phyloP scores from a whole-genome alignment of 768 basidiomycete genomes.

The Lactifluus hygrophoroides region DNA sequence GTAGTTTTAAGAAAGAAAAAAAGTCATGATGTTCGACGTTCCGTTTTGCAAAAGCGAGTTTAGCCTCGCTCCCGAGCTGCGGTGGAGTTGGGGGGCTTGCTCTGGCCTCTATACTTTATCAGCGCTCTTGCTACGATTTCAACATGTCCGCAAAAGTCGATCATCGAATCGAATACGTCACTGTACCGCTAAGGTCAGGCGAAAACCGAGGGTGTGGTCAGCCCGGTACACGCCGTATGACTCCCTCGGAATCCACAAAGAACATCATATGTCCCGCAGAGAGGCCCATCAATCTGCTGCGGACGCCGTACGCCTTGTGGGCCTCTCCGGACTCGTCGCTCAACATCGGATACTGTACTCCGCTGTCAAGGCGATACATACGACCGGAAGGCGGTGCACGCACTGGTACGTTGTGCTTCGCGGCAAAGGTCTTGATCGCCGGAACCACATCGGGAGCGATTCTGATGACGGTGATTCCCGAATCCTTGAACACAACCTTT shows the following conservation, averaged over 20 bases:
- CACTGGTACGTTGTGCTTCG: constrained; percentile 59
- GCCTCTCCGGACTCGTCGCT: constrained; percentile 60
- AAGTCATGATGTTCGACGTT: too few species aligned
- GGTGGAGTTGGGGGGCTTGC: background rate
- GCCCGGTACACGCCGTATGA: constrained; percentile 41
- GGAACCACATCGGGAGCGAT: constrained; percentile 64
- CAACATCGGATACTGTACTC: constrained; percentile 61
- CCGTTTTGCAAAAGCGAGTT: too few species aligned
- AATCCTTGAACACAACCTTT: constrained; percentile 55
- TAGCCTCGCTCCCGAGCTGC: background rate
- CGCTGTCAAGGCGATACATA: background rate
- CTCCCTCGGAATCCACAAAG: constrained; percentile 63
- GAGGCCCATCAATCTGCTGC: constrained; percentile 62
- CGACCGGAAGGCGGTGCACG: constrained; percentile 18
- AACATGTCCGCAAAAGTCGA: constrained; percentile 48
- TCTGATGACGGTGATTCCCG: constrained; percentile 60
- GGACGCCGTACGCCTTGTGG: constrained; percentile 56
- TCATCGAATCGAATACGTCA: constrained; percentile 47
- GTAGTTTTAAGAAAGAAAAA: too few species aligned
- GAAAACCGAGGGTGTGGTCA: background rate
- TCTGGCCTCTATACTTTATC: constrained; percentile 34
- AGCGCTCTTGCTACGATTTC: constrained; percentile 60
- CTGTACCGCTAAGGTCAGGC: constrained; percentile 28
- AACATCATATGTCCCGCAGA: constrained; percentile 61
- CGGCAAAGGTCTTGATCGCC: constrained; percentile 68